phyloP scores from a whole-genome alignment of 2,329 filamentous ascomycete species.

The Helicocarpus griseus region DNA sequence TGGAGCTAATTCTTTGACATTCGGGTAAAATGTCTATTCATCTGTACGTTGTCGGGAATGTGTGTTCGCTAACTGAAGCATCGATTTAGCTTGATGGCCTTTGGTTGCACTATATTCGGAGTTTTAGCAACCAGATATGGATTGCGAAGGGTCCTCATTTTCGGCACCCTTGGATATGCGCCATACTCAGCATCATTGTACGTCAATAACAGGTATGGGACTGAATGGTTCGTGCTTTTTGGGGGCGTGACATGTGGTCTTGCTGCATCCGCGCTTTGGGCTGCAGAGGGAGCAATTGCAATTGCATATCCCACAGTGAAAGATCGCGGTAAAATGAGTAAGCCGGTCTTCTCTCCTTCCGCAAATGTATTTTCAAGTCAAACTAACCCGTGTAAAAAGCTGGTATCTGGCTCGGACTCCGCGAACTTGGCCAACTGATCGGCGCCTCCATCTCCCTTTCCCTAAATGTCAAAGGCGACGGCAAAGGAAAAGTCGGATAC shows the following conservation, averaged over 20 bases:
- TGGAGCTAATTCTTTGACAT: constrained; percentile 35
- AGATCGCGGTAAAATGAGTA: constrained; percentile 28
- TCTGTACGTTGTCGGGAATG: too few relatives aligned
- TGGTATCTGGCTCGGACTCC: constrained; percentile 44
- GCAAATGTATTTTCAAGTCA: background rate
- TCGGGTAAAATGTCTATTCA: too few relatives aligned
- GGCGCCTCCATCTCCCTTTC: constrained; percentile 42
- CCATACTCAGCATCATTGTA: constrained; percentile 38
- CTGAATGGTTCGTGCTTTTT: constrained; percentile 37
- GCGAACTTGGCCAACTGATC: constrained; percentile 43
- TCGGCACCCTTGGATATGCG: constrained; percentile 36
- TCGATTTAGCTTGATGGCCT: constrained; percentile 37
- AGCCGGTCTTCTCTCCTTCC: background rate
- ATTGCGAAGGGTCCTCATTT: constrained; percentile 27
- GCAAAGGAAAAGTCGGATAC: constrained; percentile 36
- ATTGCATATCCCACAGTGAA: constrained; percentile 36
- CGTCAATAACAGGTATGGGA: constrained; percentile 36
- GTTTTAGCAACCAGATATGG: constrained; percentile 31
- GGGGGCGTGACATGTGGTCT: constrained; percentile 35
- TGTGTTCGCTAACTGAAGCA: background rate
- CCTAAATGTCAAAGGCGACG: constrained; percentile 34
- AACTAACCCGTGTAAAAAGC: constrained; percentile 13
- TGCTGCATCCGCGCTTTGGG: constrained; percentile 29
- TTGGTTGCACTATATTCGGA: constrained; percentile 33
- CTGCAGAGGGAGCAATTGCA: constrained; percentile 29